Base-by-base conservation (phyloP, 1,139 yeast genomes). In the Kluyveromyces marxianus region DNA sequence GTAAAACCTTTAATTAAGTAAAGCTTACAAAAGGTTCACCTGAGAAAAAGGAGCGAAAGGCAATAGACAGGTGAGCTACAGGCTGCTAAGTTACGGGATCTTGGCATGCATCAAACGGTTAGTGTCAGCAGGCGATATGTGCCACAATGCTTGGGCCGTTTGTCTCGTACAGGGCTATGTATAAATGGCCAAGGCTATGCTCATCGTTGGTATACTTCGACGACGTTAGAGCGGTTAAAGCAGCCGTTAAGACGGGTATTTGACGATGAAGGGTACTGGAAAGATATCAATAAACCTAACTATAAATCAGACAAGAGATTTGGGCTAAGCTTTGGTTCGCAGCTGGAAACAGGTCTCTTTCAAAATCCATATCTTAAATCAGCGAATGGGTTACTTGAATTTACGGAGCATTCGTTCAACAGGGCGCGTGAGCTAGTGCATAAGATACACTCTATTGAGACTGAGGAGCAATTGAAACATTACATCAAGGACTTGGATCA, bases 401-500 rank as follows among this genome's bases (percentile, higher is more conserved):
- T 88, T 61, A 79, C 95, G 6, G 69, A 74, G 39, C 73, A 70
- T 34, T 83, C 95, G 1, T 68, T 88, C 28, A 60, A 54, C 3
- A 72, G 72, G 47, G 96, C 97, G 1, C 77, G 83, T 54, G 58
- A 59, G 3, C 66, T 89, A 41, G 87, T 86, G 0, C 62, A 67
- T 0, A 65, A 71, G 25, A 77, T 90, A 71, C 67, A 79, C 8
- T 53, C 57, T 4, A 82, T 79, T 41, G 62, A 65, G 25, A 60
- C 72, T 1, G 66, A 64, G 2, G 68, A 69, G 24, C 87, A 83
- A 1, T 65, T 76, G 42, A 57, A 69, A 33, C 65, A 70, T 10
- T 86, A 79, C 50, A 78, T 92, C 45, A 62, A 79, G 44, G 79
- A 81, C 45, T 68, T 92, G 50, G 99, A 92, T 63, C 80, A 89